phyloP scores from a whole-genome alignment of 2,329 filamentous ascomycete genomes.

The Aspergillus neoniger region DNA sequence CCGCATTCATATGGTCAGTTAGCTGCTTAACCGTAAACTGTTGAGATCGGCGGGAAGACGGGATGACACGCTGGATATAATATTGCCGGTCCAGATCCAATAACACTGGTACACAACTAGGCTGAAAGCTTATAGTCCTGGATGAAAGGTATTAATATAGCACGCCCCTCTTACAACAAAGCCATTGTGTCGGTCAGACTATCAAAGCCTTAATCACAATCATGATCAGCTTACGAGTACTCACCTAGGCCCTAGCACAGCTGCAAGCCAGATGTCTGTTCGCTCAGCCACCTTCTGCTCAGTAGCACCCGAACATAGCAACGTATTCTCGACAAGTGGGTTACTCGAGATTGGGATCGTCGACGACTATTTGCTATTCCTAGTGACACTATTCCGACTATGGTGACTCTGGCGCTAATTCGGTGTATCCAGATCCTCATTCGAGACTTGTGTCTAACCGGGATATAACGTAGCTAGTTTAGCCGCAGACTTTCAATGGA shows the following conservation, averaged over 20 bases:
- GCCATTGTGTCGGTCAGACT: too few species aligned
- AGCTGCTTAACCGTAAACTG: too few species aligned
- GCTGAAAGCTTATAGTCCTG: too few species aligned
- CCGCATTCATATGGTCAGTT: too few species aligned
- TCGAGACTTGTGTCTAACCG: neutral
- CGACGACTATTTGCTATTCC: neutral
- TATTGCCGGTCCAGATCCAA: too few species aligned
- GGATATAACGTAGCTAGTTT: neutral
- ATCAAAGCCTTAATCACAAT: neutral
- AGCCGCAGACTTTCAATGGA: neutral
- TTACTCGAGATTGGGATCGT: neutral
- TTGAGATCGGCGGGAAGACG: too few species aligned
- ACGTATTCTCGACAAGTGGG: neutral
- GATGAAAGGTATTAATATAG: too few species aligned
- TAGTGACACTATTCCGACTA: neutral
- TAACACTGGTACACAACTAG: too few species aligned
- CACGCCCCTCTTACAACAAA: too few species aligned
- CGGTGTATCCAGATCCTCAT: neutral
- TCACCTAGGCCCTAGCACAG: neutral
- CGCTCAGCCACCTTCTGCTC: neutral
- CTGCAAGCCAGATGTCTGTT: neutral
- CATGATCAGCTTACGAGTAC: neutral
- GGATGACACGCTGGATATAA: too few species aligned
- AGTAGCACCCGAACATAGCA: neutral
- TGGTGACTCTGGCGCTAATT: neutral